Evolutionary conservation across 2,329 filamentous ascomycete species (phyloP).

Genomic region (Esteya vermicola): DNA sequence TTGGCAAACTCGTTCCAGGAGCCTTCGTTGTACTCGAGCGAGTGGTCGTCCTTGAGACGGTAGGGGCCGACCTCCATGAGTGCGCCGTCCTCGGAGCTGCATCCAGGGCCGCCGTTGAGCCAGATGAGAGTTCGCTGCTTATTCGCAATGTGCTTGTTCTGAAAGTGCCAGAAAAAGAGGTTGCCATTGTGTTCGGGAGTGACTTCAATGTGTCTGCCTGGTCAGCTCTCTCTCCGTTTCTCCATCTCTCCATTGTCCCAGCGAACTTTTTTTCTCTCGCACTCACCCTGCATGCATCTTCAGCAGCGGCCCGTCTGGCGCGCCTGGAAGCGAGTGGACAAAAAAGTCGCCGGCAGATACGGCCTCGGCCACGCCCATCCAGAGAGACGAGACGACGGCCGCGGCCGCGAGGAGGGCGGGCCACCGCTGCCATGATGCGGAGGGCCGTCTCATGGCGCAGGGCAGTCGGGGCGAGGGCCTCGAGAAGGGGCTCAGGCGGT

Average conservation of each 20-base stretch:
- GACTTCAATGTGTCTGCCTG: conserved; percentile 72
- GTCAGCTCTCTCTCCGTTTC: conserved; percentile 4
- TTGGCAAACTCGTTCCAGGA: conserved; percentile 99
- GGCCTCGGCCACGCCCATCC: conserved; percentile 21
- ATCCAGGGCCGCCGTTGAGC: conserved; percentile 94
- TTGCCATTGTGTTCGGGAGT: conserved; percentile 76
- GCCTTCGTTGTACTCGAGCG: conserved; percentile 70
- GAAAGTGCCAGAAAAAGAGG: conserved; percentile 96
- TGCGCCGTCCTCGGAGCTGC: conserved; percentile 92
- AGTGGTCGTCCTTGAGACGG: conserved; percentile 61
- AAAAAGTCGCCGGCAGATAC: conserved; percentile 67
- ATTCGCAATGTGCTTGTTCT: conserved; percentile 91
- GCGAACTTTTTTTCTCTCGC: too few relatives aligned
- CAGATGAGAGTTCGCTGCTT: conserved; percentile 84
- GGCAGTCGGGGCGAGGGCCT: neutral
- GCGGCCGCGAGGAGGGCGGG: conserved; percentile 12
- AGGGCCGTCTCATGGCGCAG: neutral
- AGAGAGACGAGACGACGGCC: conserved; percentile 25
- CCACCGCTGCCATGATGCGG: conserved; percentile 12
- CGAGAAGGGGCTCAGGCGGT: neutral
- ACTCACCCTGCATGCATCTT: conserved; percentile 98
- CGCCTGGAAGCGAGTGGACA: conserved; percentile 71
- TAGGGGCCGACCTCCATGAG: conserved; percentile 96
- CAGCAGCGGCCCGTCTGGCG: conserved; percentile 61
- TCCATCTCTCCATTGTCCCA: neutral